Evolutionary conservation across 2,329 filamentous ascomycete genomes (phyloP).

Genomic region (Sclerotinia borealis): DNA sequence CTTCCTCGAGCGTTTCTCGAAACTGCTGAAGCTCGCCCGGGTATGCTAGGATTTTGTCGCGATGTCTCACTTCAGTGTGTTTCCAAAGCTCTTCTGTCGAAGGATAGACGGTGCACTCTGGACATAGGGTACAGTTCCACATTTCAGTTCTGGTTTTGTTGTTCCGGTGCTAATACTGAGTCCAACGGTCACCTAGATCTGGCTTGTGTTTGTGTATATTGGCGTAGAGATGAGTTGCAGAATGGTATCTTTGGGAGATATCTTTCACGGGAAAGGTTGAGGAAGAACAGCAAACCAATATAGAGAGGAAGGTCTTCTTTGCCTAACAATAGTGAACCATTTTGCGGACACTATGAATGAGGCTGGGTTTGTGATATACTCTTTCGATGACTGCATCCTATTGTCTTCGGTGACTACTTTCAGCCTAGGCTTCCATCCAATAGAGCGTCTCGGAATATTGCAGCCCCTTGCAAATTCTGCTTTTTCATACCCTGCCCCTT

Average conservation of each 20-base stretch:
- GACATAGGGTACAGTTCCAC: constrained; percentile 21
- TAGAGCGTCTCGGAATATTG: no score
- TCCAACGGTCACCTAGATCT: constrained; percentile 16
- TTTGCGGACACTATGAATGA: neutral
- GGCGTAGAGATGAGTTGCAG: no score
- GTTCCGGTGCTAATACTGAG: constrained; percentile 19
- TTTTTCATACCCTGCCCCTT: no score
- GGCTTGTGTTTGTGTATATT: neutral
- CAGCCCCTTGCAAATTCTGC: no score
- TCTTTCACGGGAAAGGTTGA: neutral
- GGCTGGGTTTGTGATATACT: no score
- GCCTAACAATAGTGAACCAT: no score
- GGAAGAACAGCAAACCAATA: neutral
- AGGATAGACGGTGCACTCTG: constrained; percentile 13
- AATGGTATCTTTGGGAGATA: no score
- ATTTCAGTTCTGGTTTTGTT: constrained; percentile 18
- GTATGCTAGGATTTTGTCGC: constrained; percentile 14
- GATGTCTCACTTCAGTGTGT: constrained; percentile 18
- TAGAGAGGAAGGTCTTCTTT: neutral
- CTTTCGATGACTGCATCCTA: no score
- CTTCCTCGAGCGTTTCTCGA: constrained; percentile 11
- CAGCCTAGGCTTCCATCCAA: no score
- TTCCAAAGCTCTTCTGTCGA: constrained; percentile 16
- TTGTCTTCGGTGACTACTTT: no score
- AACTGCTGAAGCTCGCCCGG: constrained; percentile 9